These are phyloP conservation scores for Lipomyces spencermartinsiae DNA, from an alignment of 805 yeast genomes.

Conservation along the genomic window DNA sequence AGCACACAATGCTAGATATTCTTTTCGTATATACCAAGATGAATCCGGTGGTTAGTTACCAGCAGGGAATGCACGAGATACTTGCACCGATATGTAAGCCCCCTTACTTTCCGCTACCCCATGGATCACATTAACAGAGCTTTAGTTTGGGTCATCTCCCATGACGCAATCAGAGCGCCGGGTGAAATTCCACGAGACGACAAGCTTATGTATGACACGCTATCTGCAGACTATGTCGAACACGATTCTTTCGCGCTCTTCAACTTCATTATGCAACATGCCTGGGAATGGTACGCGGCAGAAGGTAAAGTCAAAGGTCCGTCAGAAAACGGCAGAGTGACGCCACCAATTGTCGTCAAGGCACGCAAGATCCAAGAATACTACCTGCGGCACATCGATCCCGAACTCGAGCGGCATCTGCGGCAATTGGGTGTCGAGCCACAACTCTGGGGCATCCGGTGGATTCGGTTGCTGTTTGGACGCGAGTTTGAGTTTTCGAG, in stretches of 20 bases:
- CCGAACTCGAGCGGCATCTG: slow-evolving; percentile 42
- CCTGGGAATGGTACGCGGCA: slow-evolving; percentile 45
- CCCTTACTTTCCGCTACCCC: background rate
- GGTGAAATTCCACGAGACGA: slow-evolving; percentile 15
- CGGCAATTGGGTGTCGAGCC: slow-evolving; percentile 44
- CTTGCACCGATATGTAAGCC: slow-evolving; percentile 53
- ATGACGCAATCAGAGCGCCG: slow-evolving; percentile 17
- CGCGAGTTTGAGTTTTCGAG: slow-evolving; percentile 46
- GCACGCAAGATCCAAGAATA: slow-evolving; percentile 45
- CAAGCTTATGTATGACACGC: slow-evolving; percentile 24
- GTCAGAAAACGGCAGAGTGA: slow-evolving; percentile 24
- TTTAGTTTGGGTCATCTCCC: slow-evolving; percentile 23
- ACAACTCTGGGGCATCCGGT: slow-evolving; percentile 49
- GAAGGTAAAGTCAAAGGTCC: slow-evolving; percentile 29
- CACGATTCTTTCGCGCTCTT: slow-evolving; percentile 46
- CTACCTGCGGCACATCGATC: slow-evolving; percentile 43
- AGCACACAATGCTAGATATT: slow-evolving; percentile 48
- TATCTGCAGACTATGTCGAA: slow-evolving; percentile 40
- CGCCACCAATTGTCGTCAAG: slow-evolving; percentile 44
- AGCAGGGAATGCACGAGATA: slow-evolving; percentile 64
- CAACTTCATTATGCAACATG: slow-evolving; percentile 43
- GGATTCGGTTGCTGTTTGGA: slow-evolving; percentile 48
- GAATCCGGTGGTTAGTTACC: slow-evolving; percentile 55
- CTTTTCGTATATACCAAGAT: slow-evolving; percentile 56
- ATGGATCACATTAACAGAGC: background rate